Conservation (phyloP, 768 basidiomycete species). For the Leccinellum rugosiceps region DNA sequence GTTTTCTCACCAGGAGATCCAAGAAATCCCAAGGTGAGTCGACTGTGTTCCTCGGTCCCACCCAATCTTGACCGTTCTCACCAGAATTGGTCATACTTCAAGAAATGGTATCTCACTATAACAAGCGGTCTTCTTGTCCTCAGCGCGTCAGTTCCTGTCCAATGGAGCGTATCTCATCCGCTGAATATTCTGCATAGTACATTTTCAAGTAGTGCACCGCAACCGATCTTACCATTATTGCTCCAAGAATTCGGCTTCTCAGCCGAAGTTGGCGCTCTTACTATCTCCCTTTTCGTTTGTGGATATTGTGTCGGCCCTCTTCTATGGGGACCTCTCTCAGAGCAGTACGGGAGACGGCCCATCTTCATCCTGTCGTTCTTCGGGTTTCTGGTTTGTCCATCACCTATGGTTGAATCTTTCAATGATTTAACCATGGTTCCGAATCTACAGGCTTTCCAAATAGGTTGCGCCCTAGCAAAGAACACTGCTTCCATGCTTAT, state of each 20-base stretch:
- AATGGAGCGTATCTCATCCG: neutral
- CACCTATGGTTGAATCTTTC: neutral
- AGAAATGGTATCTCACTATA: constrained; percentile 52
- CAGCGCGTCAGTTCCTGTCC: constrained; percentile 42
- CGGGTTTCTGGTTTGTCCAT: constrained; percentile 45
- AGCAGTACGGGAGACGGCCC: constrained; percentile 56
- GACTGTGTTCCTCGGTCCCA: neutral
- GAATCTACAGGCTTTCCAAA: constrained; percentile 48
- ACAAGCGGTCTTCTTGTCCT: constrained; percentile 49
- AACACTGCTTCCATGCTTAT: constrained; percentile 64
- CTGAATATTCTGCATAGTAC: constrained; percentile 38
- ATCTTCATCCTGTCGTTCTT: constrained; percentile 56
- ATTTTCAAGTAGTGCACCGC: constrained; percentile 59
- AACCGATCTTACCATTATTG: constrained; percentile 45
- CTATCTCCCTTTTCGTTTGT: constrained; percentile 61
- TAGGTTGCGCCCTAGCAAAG: constrained; percentile 57
- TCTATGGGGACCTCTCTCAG: constrained; percentile 55
- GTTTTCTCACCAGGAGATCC: constrained; percentile 37
- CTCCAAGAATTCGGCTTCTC: constrained; percentile 48
- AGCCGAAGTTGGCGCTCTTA: constrained; percentile 49
- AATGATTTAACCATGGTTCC: neutral
- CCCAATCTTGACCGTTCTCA: constrained; percentile 1
- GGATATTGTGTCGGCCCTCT: constrained; percentile 67
- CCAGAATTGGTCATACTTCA: constrained; percentile 48
- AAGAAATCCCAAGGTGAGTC: constrained; percentile 44